Conservation (phyloP, 768 basidiomycete genomes). For the Lactarius akahatsu region DNA sequence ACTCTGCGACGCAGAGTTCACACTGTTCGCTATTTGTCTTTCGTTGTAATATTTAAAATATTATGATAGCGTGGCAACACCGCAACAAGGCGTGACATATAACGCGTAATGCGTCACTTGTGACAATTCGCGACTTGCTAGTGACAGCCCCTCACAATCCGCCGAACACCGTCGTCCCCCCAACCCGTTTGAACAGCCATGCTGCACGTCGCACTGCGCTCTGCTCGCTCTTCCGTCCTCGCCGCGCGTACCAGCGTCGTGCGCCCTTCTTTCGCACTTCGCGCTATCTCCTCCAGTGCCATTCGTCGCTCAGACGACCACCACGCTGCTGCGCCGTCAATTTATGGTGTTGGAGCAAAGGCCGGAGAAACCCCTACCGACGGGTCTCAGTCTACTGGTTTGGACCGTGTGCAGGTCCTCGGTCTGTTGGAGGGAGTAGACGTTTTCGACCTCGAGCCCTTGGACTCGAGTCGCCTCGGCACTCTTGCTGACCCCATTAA, state of each 20-base stretch:
- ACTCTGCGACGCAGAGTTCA: conserved; percentile 19
- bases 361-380: conserved; percentile 78
- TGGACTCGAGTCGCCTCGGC: conserved; percentile 83
- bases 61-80: background rate
- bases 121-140: background rate
- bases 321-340: conserved; percentile 53
- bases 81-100: too few species aligned
- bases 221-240: conserved; percentile 30
- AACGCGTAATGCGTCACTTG: background rate
- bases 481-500: conserved; percentile 85
- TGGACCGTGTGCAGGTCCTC: conserved; percentile 92
- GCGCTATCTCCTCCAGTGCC: conserved; percentile 60
- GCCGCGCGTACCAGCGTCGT: conserved; percentile 15
- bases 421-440: conserved; percentile 86
- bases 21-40: conserved; percentile 9
- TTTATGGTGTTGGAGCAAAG: conserved; percentile 73
- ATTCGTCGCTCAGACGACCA: conserved; percentile 51
- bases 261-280: conserved; percentile 37
- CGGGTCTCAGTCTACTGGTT: conserved; percentile 89
- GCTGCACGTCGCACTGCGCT: conserved; percentile 35
- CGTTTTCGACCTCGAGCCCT: conserved; percentile 84
- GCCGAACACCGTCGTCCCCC: conserved; percentile 2
- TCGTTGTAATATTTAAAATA: conserved; percentile 22
- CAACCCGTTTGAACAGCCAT: conserved; percentile 31
- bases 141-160: conserved; percentile 19